Evolutionary conservation across 257 asterid genomes (phyloP), one percentile per base, ranked within the genome.

Genomic region (Penstemon newberryi): DNA sequence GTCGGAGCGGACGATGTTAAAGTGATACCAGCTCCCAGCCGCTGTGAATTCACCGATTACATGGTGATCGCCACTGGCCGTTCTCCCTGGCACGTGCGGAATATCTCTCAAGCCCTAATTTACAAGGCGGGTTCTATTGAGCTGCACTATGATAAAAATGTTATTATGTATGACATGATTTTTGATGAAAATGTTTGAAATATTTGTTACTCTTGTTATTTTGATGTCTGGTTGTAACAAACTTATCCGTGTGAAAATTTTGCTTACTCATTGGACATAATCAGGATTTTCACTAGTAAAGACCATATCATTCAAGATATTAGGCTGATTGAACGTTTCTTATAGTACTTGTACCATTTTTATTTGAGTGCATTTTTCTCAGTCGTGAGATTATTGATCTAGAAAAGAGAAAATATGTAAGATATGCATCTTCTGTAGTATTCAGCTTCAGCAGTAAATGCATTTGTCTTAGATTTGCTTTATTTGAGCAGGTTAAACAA

Each of bases 11-110:
- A 90, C 73, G 86, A 90, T 52, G 89, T 90, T 51, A 71, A 61
- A 64, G 91, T 93, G 38, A 63, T 93, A 12, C 85, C 81, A n/a
- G 82, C 91, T 11, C 90, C 94, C 9, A 78, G 77, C 44, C 83
- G 82, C 62, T 83, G 74, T 58, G 91, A 93, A 68, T 87, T 84
- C 72, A 83, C 91, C 37, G 99, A 93, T 81, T 82, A 79, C 81
- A 84, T 90, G 90, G 93, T 93, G 56, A 65, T 93, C 68, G 97
- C 97, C 80, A 86, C 98, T 1, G 97, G 95, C 42, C 85, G 96
- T 45, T 93, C 98, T 8, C 85, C 92, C 45, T 92, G 98, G 98
- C 98, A 93, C 73, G 98, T 90, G 11, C 92, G 97, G 40, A 93
- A 93, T 39, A 93, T 93, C 70, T 87, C 94, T 76, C 99, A 90